Evolutionary conservation across 768 basidiomycete genomes (phyloP), one percentile per base, ranked within the genome.

Genomic region (Collybia nuda): DNA sequence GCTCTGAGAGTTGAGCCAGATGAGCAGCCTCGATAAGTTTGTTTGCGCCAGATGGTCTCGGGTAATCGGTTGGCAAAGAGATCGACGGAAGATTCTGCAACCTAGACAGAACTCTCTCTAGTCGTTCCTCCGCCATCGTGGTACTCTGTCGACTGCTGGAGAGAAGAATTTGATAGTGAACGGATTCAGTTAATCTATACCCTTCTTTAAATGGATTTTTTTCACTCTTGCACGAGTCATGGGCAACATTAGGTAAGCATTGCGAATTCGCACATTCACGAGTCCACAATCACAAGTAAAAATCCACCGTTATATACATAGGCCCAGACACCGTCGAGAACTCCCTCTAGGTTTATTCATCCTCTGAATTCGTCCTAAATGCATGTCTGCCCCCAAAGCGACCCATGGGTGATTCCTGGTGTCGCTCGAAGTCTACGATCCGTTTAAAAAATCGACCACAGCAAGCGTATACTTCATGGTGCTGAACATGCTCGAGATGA

Each of bases 11-110:
- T 52, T 86, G 75, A 38, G 86, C 76, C 9, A 78, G 60, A 63
- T 94, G 84, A 5, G 81, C 86, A 9, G 94, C 88, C 61, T 98
- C 96, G 62, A 99, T 86, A 17, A 93, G 74, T 59, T 83, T 88
- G 67, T 84, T 80, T 15, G 81, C 70, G 15, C 80, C 84, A 5
- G 85, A 75, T 23, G 90, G 86, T 48, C 95, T 76, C 2, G 96
- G 95, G 66, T 97, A 99, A 68, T 98, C 97, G 0, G 96, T 96
- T 0, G 97, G 96, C 26, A 99, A 74, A 6, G 92, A 91, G 56
- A 98, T 86, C 3, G 89, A 86, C 1, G 97, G 95, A 2, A 95
- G 69, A 62, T 86, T 87, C 64, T 87, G 85, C 18, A 98, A 75
- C 56, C 88, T 76, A 19, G 76, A 67, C 14, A 86, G 58, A 19